Percentiles rank a stretch among this genome's conserved stretches.
Evolutionary conservation across 2,329 filamentous ascomycete genomes (phyloP).

Genomic region (Magnaporthales sp.): DNA sequence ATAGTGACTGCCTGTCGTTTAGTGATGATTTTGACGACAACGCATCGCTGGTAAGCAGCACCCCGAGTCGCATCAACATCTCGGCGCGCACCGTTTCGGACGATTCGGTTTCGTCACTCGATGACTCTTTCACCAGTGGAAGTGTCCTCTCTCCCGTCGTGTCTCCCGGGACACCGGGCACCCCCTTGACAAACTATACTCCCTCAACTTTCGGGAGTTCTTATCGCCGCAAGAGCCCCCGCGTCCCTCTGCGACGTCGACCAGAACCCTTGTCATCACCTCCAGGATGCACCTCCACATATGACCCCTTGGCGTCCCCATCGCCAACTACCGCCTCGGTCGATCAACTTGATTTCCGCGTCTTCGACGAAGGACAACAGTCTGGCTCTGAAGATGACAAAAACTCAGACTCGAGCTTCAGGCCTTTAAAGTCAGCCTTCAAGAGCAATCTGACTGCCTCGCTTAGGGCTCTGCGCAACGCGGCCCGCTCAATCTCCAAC

Average conservation of each 20-base stretch:
- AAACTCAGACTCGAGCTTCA: constrained; percentile 26
- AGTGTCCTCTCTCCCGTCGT: constrained; percentile 12
- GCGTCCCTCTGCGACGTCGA: constrained; percentile 34
- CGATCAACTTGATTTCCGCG: constrained; percentile 40
- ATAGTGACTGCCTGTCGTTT: constrained; percentile 37
- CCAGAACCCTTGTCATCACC: constrained; percentile 49
- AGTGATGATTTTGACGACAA: constrained; percentile 27
- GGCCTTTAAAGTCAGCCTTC: constrained; percentile 48
- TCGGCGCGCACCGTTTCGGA: constrained; percentile 39
- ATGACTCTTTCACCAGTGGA: constrained; percentile 39
- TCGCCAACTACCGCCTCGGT: constrained; percentile 20
- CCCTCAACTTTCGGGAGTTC: constrained; percentile 36
- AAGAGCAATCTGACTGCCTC: constrained; percentile 64
- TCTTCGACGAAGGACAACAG: constrained; percentile 19
- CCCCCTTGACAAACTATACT: not conserved
- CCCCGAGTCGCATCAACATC: constrained; percentile 18
- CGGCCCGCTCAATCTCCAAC: constrained; percentile 53
- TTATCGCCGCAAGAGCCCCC: constrained; percentile 21
- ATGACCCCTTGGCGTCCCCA: constrained; percentile 36
- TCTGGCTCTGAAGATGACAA: constrained; percentile 16
- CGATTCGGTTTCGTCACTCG: constrained; percentile 53
- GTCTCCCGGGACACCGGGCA: not conserved
- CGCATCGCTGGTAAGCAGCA: constrained; percentile 21
- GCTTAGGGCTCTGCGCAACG: constrained; percentile 53
- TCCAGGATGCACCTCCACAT: constrained; percentile 30